Percentiles rank a stretch among this genome's conserved stretches.
Conservation (phyloP, 2,329 filamentous ascomycete species). For the Catunica adiposa region DNA sequence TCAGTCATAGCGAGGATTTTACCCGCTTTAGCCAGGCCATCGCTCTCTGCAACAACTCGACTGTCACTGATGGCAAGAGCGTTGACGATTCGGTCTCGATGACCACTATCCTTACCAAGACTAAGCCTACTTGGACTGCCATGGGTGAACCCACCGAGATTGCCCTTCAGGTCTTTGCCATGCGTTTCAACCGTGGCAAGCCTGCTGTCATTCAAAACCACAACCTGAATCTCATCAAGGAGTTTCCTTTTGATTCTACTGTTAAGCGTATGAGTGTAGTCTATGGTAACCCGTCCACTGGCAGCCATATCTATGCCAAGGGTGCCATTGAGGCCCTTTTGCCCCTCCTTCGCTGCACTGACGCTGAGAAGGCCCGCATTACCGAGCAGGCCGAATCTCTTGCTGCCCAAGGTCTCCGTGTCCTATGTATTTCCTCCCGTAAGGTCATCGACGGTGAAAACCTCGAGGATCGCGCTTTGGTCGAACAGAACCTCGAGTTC, state of each 20-base stretch:
- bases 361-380: slow-evolving; percentile 30
- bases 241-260: slow-evolving; percentile 57
- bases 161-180: slow-evolving; percentile 55
- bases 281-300: slow-evolving; percentile 28
- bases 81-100: slow-evolving; percentile 9
- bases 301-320: slow-evolving; percentile 36
- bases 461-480: slow-evolving; percentile 31
- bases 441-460: slow-evolving; percentile 23
- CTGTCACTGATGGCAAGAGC: slow-evolving; percentile 28
- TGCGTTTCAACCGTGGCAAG: slow-evolving; percentile 44
- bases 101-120: slow-evolving; percentile 5
- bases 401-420: slow-evolving; percentile 47
- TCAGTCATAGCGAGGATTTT: slow-evolving; percentile 21
- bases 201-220: slow-evolving; percentile 23
- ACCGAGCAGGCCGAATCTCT: slow-evolving; percentile 36
- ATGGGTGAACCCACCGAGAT: slow-evolving; percentile 57
- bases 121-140: slow-evolving; percentile 34
- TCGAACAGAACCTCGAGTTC: slow-evolving; percentile 43
- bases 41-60: slow-evolving; percentile 45
- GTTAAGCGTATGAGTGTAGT: slow-evolving; percentile 63
- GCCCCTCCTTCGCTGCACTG: slow-evolving; percentile 32
- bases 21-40: slow-evolving; percentile 36
- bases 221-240: slow-evolving; percentile 36
- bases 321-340: slow-evolving; percentile 42
- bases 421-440: slow-evolving; percentile 48